Conservation (phyloP, 2,329 filamentous ascomycete genomes). For the Ophiostoma quercus region DNA sequence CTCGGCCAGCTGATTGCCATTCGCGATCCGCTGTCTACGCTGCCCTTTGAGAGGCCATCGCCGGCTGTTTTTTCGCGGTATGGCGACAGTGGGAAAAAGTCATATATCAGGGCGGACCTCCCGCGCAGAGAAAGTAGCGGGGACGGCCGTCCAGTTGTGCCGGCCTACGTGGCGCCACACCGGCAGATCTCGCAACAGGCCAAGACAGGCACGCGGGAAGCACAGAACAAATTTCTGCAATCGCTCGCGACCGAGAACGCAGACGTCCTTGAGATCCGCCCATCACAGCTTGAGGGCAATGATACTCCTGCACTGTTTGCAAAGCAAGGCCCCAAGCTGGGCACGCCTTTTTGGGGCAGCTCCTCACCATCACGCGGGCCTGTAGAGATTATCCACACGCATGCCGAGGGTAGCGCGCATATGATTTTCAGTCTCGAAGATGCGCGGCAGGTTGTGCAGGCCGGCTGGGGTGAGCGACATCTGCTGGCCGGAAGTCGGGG, state of each 20-base stretch:
- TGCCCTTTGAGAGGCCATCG: conserved; percentile 30
- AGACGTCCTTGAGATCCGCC: neutral
- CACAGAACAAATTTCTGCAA: neutral
- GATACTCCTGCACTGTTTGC: neutral
- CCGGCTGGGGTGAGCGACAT: conserved; percentile 41
- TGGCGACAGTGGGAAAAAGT: conserved; percentile 20
- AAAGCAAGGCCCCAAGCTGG: neutral
- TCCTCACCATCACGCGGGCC: conserved; percentile 12
- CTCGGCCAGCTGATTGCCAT: conserved; percentile 32
- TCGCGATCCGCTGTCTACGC: conserved; percentile 33
- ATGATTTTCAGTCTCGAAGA: conserved; percentile 37
- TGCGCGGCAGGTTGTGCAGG: conserved; percentile 34
- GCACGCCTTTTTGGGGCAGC: neutral
- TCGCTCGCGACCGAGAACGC: neutral
- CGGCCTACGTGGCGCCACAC: neutral
- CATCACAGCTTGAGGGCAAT: neutral
- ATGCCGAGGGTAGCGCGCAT: conserved; percentile 39
- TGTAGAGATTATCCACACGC: conserved; percentile 39
- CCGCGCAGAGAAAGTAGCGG: neutral
- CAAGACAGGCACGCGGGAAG: neutral
- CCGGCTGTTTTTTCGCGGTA: conserved; percentile 28
- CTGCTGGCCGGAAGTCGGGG: conserved; percentile 33
- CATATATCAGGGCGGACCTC: neutral
- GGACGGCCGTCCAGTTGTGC: neutral
- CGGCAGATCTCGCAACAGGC: conserved; percentile 8